These are phyloP conservation scores for Akanthomyces muscarius DNA, from an alignment of 2,329 filamentous ascomycete genomes.

Conservation along the genomic window DNA sequence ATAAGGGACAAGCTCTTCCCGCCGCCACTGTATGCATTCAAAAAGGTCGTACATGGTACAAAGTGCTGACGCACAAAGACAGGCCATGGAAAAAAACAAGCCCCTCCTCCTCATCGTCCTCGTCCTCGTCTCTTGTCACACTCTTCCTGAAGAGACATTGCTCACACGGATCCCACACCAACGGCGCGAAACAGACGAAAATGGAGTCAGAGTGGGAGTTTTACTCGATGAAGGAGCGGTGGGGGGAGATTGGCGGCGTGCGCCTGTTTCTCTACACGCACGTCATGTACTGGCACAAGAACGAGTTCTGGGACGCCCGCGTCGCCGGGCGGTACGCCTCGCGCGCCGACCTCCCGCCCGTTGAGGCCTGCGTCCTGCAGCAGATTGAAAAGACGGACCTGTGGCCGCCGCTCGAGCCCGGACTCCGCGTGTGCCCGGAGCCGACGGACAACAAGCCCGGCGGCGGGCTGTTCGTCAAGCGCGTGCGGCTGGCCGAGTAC, in stretches of 20 bases:
- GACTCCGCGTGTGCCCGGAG: not conserved
- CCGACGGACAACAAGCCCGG: not conserved
- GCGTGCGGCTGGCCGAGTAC: not conserved
- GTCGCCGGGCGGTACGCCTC: not conserved
- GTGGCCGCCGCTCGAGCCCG: not conserved
- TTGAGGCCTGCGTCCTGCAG: not conserved
- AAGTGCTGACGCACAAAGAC: too few relatives aligned
- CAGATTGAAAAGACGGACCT: not conserved
- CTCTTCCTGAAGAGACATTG: too few relatives aligned
- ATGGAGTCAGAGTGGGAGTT: not conserved
- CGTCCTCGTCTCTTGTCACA: not conserved
- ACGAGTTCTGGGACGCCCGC: not conserved
- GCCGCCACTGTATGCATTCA: not conserved
- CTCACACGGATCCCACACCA: too few relatives aligned
- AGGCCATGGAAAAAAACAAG: not conserved
- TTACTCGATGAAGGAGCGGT: constrained; percentile 2
- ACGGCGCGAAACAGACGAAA: too few relatives aligned
- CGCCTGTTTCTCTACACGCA: constrained; percentile 6
- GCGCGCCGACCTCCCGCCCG: not conserved
- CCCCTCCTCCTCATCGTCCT: not conserved
- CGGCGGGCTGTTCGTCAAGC: not conserved
- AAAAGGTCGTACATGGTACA: not conserved
- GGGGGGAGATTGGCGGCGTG: not conserved
- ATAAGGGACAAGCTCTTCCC: not conserved
- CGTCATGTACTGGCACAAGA: not conserved